Conservation (phyloP, 345 rosid genomes). For the Euphorbia tirucalli region DNA sequence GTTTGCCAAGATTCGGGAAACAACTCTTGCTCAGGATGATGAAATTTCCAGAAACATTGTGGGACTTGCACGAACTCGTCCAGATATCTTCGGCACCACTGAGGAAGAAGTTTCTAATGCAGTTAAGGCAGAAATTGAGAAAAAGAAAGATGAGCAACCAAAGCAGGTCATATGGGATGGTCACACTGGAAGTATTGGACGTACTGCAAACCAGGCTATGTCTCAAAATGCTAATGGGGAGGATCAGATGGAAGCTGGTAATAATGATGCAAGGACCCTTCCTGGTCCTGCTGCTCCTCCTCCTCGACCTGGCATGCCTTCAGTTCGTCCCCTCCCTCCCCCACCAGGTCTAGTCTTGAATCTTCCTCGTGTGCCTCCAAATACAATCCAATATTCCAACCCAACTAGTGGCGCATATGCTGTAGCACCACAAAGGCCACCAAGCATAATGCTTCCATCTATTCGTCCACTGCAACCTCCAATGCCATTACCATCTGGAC, state of each 20-base stretch:
- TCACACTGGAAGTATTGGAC: conserved; percentile 86
- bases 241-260: conserved; percentile 48
- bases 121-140: conserved; percentile 89
- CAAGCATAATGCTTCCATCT: conserved; percentile 54
- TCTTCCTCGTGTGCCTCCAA: conserved; percentile 70
- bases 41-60: conserved; percentile 87
- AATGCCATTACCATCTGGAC: conserved; percentile 57
- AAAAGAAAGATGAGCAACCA: conserved; percentile 89
- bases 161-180: conserved; percentile 97
- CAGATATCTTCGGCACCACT: conserved; percentile 91
- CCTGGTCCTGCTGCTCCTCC: conserved; percentile 91
- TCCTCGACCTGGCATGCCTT: conserved; percentile 64
- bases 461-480: conserved; percentile 58
- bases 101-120: conserved; percentile 97
- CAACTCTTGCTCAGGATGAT: conserved; percentile 90
- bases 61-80: conserved; percentile 81
- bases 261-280: conserved; percentile 45
- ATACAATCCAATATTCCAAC: conserved; percentile 43
- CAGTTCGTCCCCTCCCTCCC: conserved; percentile 75
- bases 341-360: conserved; percentile 80
- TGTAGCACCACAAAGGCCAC: conserved; percentile 55
- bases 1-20: conserved; percentile 91
- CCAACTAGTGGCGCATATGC: conserved; percentile 45
- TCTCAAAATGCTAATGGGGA: conserved; percentile 59
- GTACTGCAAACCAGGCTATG: conserved; percentile 86